Evolutionary conservation across 2,329 filamentous ascomycete species (phyloP).

Genomic region (Arthroderma uncinatum): DNA sequence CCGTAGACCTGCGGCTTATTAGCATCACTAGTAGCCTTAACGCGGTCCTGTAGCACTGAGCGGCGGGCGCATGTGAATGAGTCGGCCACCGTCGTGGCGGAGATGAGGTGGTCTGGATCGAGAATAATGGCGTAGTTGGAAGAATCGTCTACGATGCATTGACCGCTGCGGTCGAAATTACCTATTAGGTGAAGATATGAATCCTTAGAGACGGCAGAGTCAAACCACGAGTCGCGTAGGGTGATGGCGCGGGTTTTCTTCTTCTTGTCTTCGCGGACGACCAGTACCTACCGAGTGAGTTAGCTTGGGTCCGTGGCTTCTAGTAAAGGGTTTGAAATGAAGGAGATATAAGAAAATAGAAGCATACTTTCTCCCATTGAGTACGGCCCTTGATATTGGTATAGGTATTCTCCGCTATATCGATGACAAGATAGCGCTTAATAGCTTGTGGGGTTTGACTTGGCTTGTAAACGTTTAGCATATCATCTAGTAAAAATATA

Average conservation of each 20-base stretch:
- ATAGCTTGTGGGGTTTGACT: conserved; percentile 58
- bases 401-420: conserved; percentile 60
- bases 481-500: conserved; percentile 17
- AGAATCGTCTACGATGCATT: conserved; percentile 71
- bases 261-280: conserved; percentile 68
- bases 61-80: conserved; percentile 85
- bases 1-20: conserved; percentile 80
- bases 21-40: conserved; percentile 77
- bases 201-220: conserved; percentile 62
- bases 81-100: conserved; percentile 90
- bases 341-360: conserved; percentile 16
- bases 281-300: conserved; percentile 50
- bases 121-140: conserved; percentile 80
- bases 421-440: conserved; percentile 74
- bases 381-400: conserved; percentile 49
- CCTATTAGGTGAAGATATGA: conserved; percentile 82
- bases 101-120: conserved; percentile 90
- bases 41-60: conserved; percentile 84
- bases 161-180: conserved; percentile 55
- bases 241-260: conserved; percentile 57
- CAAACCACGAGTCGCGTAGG: conserved; percentile 76
- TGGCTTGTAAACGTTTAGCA: conserved; percentile 57
- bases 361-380: conserved; percentile 59
- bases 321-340: too few relatives aligned
- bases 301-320: conserved; percentile 9